Evolutionary conservation across 164 flowering plant genomes (phyloP), one percentile per base, ranked within the genome.

Genomic region (Cinnamomum chago): DNA sequence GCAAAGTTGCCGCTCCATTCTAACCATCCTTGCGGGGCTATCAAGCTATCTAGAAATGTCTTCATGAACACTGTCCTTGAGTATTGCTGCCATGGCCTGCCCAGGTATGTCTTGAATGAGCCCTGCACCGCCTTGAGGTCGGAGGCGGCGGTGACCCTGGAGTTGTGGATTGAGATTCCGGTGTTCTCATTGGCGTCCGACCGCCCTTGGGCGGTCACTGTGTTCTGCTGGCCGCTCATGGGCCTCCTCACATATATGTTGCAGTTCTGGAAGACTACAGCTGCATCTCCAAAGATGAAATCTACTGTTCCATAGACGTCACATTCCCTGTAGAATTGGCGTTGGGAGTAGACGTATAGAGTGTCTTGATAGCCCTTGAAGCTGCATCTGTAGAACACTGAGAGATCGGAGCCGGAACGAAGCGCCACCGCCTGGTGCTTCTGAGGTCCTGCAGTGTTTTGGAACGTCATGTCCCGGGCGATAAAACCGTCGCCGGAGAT

Each of bases 351-450:
- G 67, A 73, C 84, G 72, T 82, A 85, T 14, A 88, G 83, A 10
- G 89, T 85, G 78, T 88, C 92, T 81, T 88, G 92, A 80, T 85
- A 88, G 12, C 92, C 92, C 24, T 83, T 82, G 78, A 88, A 81
- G 52, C 84, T 76, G 66, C 92, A 88, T 1, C 80, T 81, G 82
- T 87, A 86, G 83, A 85, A 87, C 23, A 86, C 92, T 0, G 92
- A 87, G 60, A 85, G 83, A 73, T 88, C 92, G 22, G 92, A 79
- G 33, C 84, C 82, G 4, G 88, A 85, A 3, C 92, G 85, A 18
- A 88, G 82, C 2, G 89, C 92, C 69, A 88, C 92, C 2, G 92
- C 92, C 76, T 88, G 92, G 62, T 79, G 79, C 73, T 85, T 84
- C 72, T 74, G 75, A 0, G 92, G 81, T 2, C 92, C 92, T 0